Base-by-base conservation (phyloP, 1,284 basidiomycete species). In the Vanrija pseudolonga region DNA sequence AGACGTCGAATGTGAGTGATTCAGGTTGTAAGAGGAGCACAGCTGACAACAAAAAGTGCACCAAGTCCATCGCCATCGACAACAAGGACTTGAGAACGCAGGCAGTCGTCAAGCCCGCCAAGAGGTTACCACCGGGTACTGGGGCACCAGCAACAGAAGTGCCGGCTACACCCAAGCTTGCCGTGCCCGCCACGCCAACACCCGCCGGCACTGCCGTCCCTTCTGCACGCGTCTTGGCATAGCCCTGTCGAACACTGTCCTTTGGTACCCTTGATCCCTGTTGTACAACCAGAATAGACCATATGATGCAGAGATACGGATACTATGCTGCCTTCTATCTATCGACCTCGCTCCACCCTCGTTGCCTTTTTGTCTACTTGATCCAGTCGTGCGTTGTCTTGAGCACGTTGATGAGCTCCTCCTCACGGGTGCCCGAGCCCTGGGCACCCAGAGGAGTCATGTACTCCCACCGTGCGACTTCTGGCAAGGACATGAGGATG, bases 381-480 rank as follows among this genome's bases (percentile, higher is more conserved):
- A 41, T 84, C 92, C 92, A 95, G 8, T 85, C 83, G 56, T 73
- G 80, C 0, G 91, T 86, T 23, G 77, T 81, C 69, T 80, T 85
- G 62, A 94, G 74, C n/a, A 87, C 83, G 57, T 83, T 79, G 46
- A 88, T 61, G 56, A 93, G 67, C 68, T 83, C 81, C 36, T 81
- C 86, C 71, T 95, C 91, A 61, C 85, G 83, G 18, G 84, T 86
- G 1, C 83, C 85, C 12, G 63, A 57, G 59, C 82, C 81, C 39
- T 83, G 78, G 15, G 78, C 78, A 4, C 89, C 90, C 63, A 94
- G 69, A 14, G 90, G 87, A 23, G 83, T 83, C 85, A 88, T 87
- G 75, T 96, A 97, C 77, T 97, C 93, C 93, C 93, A 97, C 58
- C 91, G 81, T 26, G 89, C 90, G 1, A 84, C 87, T 77, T 94